Conservation (phyloP, 1,284 basidiomycete species). For the Moniliophthora roreri region DNA sequence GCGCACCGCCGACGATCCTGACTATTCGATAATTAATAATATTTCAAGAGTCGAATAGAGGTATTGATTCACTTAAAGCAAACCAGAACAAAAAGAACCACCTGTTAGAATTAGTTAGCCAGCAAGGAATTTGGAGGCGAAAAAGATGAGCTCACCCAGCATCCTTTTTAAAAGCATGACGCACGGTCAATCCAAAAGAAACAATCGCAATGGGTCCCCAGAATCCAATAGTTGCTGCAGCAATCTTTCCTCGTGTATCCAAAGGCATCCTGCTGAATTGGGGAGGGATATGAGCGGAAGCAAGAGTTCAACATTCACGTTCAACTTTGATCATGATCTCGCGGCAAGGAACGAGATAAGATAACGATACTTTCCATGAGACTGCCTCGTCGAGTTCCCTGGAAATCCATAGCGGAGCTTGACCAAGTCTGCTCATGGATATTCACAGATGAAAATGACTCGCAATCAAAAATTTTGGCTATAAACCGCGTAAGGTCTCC, state of each 20-base stretch:
- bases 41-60: background rate
- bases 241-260: constrained; percentile 50
- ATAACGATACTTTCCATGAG: constrained; percentile 47
- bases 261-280: constrained; percentile 21
- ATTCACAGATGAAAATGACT: constrained; percentile 67
- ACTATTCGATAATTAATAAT: constrained; percentile 33
- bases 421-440: constrained; percentile 83
- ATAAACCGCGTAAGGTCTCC: constrained; percentile 65
- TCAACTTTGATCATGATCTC: background rate
- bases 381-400: constrained; percentile 82
- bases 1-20: constrained; percentile 54
- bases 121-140: too few relatives aligned
- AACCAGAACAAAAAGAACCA: constrained; percentile 63
- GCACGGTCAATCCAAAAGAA: constrained; percentile 41
- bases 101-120: too few relatives aligned
- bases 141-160: too few relatives aligned
- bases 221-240: constrained; percentile 52
- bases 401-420: constrained; percentile 74
- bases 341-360: constrained; percentile 2
- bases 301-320: background rate
- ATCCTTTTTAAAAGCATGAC: constrained; percentile 53
- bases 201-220: constrained; percentile 53
- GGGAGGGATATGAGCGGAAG: background rate
- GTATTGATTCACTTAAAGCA: constrained; percentile 39
- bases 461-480: constrained; percentile 56